phyloP scores from a whole-genome alignment of 306 rosid species.

The Ormosia emarginata region DNA sequence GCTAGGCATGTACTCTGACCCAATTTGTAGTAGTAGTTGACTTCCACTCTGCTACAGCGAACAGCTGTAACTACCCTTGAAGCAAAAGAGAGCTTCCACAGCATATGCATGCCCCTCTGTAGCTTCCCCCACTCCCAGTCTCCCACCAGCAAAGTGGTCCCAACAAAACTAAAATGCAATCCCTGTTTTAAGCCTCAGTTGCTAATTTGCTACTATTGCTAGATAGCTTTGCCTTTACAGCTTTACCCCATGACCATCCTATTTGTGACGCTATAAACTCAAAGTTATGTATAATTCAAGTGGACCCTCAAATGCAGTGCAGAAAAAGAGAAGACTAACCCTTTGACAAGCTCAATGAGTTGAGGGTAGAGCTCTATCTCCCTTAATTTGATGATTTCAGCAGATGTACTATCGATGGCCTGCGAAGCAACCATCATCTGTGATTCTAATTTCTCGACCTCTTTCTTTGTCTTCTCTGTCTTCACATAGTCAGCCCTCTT shows the following conservation, averaged over 20 bases:
- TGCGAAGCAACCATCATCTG: constrained; percentile 90
- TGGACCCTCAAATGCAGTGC: not conserved
- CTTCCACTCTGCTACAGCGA: not conserved
- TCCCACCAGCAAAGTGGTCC: not conserved
- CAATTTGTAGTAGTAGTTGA: constrained; percentile 32
- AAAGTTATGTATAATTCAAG: not conserved
- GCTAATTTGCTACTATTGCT: not conserved
- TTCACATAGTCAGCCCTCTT: constrained; percentile 80
- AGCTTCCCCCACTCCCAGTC: not conserved
- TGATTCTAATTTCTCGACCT: constrained; percentile 86
- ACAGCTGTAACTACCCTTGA: not conserved
- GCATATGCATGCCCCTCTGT: not conserved
- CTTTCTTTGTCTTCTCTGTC: constrained; percentile 88
- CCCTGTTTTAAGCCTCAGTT: constrained; percentile 5
- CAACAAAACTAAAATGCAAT: not conserved
- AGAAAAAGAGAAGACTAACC: constrained; percentile 52
- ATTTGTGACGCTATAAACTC: not conserved
- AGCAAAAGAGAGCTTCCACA: constrained; percentile 3
- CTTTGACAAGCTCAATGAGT: constrained; percentile 82
- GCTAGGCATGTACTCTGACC: constrained; percentile 16
- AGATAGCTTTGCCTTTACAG: not conserved
- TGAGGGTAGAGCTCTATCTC: constrained; percentile 86
- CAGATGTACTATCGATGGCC: constrained; percentile 84
- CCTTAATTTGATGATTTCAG: constrained; percentile 79
- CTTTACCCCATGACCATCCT: not conserved